These are phyloP conservation scores for Euphorbia celastroides DNA, from an alignment of 441 rosid species.

Conservation along the genomic window DNA sequence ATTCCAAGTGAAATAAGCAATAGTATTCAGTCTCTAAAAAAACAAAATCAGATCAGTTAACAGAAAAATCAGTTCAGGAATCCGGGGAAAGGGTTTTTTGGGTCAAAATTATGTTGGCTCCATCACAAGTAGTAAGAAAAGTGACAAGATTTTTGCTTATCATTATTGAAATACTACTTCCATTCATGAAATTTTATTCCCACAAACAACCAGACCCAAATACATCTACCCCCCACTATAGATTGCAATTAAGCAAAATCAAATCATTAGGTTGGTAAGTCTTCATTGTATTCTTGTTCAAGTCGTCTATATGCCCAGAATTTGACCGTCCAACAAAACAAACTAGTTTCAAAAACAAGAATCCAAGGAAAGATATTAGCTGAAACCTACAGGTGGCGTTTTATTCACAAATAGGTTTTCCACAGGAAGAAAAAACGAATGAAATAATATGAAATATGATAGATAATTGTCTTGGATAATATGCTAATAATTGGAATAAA, in stretches of 20 bases:
- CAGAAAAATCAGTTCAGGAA: neutral
- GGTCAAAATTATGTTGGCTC: neutral
- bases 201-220: neutral
- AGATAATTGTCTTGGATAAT: no score
- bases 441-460: no score
- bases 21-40: neutral
- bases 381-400: constrained; percentile 5
- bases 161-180: neutral
- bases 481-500: no score
- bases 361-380: no score
- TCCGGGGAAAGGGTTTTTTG: neutral
- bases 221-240: neutral
- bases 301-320: neutral
- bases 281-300: neutral
- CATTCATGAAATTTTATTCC: neutral
- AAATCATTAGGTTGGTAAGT: neutral
- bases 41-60: neutral
- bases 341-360: neutral
- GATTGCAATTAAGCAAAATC: neutral
- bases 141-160: neutral
- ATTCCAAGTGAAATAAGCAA: neutral
- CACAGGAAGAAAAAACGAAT: no score
- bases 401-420: no score
- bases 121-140: neutral
- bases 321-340: neutral